A percentile compares a stretch with the other conserved stretches of the same genome.
Evolutionary conservation across 2,329 filamentous ascomycete species (phyloP).

Genomic region (Elsinoe fawcettii): DNA sequence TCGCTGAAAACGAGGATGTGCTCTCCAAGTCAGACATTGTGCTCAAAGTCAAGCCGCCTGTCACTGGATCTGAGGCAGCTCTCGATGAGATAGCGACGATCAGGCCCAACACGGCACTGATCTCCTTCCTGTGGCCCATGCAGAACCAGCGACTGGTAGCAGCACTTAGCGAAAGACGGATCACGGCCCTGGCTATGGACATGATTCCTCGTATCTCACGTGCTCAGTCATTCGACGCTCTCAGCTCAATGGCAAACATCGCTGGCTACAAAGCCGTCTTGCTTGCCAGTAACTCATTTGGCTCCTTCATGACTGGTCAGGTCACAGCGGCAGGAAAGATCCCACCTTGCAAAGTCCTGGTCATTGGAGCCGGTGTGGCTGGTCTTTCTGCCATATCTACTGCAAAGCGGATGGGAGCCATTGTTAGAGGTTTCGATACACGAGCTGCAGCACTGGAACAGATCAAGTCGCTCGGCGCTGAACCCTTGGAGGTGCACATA

Average conservation of each 20-base stretch:
- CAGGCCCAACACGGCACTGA: slow-evolving; percentile 27
- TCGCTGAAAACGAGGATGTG: slow-evolving; percentile 61
- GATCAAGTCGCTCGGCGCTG: slow-evolving; percentile 80
- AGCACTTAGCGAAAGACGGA: slow-evolving; percentile 60
- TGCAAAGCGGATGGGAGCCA: slow-evolving; percentile 76
- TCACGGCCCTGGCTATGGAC: slow-evolving; percentile 83
- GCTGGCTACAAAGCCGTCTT: slow-evolving; percentile 87
- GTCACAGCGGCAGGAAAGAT: slow-evolving; percentile 87
- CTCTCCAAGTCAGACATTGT: slow-evolving; percentile 72
- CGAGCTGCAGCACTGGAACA: slow-evolving; percentile 79
- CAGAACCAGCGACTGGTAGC: slow-evolving; percentile 72
- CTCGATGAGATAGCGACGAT: slow-evolving; percentile 1
- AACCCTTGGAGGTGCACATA: slow-evolving; percentile 81
- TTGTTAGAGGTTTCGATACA: slow-evolving; percentile 88
- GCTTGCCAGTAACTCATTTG: slow-evolving; percentile 83
- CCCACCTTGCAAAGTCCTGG: slow-evolving; percentile 79
- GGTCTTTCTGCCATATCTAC: slow-evolving; percentile 83
- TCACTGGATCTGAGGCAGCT: slow-evolving; percentile 36
- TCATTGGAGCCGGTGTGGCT: slow-evolving; percentile 85
- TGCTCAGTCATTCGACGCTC: slow-evolving; percentile 78
- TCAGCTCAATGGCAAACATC: slow-evolving; percentile 90
- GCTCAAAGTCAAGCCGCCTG: slow-evolving; percentile 72
- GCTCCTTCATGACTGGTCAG: slow-evolving; percentile 80
- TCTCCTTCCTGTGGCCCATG: slow-evolving; percentile 71
- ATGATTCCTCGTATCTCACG: slow-evolving; percentile 85